These are phyloP conservation scores for Psilocybe sp. DNA, from an alignment of 768 basidiomycete genomes.

Conservation along the genomic window DNA sequence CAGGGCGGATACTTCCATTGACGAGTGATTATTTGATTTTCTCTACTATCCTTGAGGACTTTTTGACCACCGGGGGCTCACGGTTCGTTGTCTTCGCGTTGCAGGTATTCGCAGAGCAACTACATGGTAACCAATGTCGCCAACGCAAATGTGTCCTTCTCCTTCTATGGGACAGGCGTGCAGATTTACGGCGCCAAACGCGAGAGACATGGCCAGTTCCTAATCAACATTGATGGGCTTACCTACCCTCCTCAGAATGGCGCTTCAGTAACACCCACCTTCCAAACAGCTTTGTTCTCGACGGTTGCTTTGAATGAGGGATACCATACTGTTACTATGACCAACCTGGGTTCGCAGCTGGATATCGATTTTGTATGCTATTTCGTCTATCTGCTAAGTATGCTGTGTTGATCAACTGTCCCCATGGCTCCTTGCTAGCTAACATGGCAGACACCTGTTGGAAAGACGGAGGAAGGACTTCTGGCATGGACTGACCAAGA, in stretches of 20 bases:
- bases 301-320: conserved; percentile 27
- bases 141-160: conserved; percentile 33
- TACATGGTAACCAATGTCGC: conserved; percentile 33
- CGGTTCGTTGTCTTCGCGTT: neutral
- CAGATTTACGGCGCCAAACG: conserved; percentile 51
- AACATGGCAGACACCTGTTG: conserved; percentile 29
- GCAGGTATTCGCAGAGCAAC: conserved; percentile 34
- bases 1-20: conserved; percentile 11
- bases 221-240: conserved; percentile 37
- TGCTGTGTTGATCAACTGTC: neutral
- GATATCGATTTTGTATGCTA: conserved; percentile 48
- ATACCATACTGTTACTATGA: conserved; percentile 35
- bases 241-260: conserved; percentile 20
- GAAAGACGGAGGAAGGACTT: conserved; percentile 19
- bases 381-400: neutral
- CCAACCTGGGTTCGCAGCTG: conserved; percentile 26
- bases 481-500: conserved; percentile 30
- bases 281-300: conserved; percentile 40
- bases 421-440: conserved; percentile 18
- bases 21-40: conserved; percentile 11
- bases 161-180: conserved; percentile 48
- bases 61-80: too few species aligned
- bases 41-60: neutral
- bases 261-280: conserved; percentile 21
- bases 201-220: conserved; percentile 42